Evolutionary conservation across 768 basidiomycete species (phyloP), one percentile per base, ranked within the genome.

Genomic region (Leccinum arenicola): DNA sequence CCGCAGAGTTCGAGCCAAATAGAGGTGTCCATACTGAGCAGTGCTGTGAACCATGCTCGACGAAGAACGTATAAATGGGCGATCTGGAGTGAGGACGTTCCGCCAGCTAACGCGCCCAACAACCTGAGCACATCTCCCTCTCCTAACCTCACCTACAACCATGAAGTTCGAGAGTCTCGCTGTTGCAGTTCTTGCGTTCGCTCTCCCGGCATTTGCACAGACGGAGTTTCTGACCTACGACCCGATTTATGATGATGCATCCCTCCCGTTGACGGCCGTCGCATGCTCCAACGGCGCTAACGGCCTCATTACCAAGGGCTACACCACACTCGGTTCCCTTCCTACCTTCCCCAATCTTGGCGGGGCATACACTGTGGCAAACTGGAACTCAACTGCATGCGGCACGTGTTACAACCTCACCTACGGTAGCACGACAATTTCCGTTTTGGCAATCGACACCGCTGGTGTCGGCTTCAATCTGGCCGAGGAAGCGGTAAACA

Each of bases 271-370:
- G 48, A 2, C 52, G 7, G 15, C 17, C 1, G 58, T 75, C 36
- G 68, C 76, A 1, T 77, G 75, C 54, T 76, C 76, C 1, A 33
- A 71, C 29, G 77, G 75, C 10, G 2, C 23, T 6, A 59, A 76
- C 45, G 75, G 73, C 10, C 70, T 76, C 45, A 49, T 66, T 3
- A 64, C 55, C 54, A 15, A 68, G 47, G 71, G 73, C 1, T 77
- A 70, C 58, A 67, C 66, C 47, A 75, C 73, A 8, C 67, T 76
- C 50, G 70, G 71, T 3, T 49, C 48, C 12, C 48, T 49, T 25
- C 48, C 48, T 14, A 49, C 48, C 14, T 49, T 49, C 23, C 48
- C 48, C 23, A 15, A 49, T 17, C 14, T 49, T 17, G 48, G 48
- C 3, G 48, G 48, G 21, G 48, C 48, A 5, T 25, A 49, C 25